Evolutionary conservation across 1,284 basidiomycete species (phyloP), one percentile per base, ranked within the genome.

Genomic region (Ustilago hordei): DNA sequence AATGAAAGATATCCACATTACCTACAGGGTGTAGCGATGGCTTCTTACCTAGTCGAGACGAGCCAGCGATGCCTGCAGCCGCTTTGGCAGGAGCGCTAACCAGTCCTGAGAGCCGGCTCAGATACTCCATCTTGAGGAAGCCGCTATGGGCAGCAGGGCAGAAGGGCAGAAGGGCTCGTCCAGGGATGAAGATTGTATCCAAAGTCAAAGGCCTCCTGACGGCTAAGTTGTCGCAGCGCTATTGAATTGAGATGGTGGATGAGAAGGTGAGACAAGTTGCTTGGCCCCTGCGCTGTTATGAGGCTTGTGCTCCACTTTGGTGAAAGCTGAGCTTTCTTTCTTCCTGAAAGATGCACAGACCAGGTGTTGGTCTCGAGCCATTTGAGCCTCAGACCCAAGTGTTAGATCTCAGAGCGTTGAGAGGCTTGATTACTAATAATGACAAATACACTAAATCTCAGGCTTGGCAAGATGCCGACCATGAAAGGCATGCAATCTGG

Each of bases 31-130:
- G 70, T 1, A 68, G 58, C 1, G 75, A 78, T 6, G 75, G 67
- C 55, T 71, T 76, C 15, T 78, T 75, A 55, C 67, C 63, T 3
- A 72, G 56, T 8, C 69, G 65, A 34, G 73, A 61, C 17, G 74
- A 66, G 57, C 45, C 64, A 34, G 60, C 60, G 23, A 62, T 64
- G 39, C 64, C 61, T 19, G 56, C 67, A 4, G 63, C 73, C 3
- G 73, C 64, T 53, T 70, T 72, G 48, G 73, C 66, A 32, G 77
- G 73, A 13, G 77, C 68, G 19, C 63, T 38, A 12, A 79, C 77
- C 39, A 79, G 59, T 52, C 69, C 70, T 7, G 77, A 79, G 15
- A 79, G 73, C n/a, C 70, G 59, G 58, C 62, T 67, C 36, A 79
- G 60, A 55, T 75, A 75, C 28, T 78, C 76, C 76, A 78, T 78